These are phyloP conservation scores for Penicillium sp. DNA, from an alignment of 2,329 filamentous ascomycete species.

Conservation along the genomic window DNA sequence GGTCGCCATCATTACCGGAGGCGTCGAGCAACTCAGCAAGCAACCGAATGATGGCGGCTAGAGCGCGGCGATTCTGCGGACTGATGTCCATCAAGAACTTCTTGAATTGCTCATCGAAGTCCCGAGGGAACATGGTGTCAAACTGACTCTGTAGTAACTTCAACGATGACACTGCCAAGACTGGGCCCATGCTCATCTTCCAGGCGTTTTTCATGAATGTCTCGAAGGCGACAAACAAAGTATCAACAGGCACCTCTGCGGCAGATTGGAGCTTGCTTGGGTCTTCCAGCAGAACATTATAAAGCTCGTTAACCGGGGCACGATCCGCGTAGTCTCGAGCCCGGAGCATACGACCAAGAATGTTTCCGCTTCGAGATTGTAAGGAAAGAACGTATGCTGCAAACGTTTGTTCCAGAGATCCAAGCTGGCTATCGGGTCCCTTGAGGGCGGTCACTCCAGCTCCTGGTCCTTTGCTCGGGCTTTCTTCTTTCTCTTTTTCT, in stretches of 20 bases:
- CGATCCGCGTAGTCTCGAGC: conserved; percentile 70
- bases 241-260: conserved; percentile 73
- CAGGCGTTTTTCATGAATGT: conserved; percentile 88
- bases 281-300: conserved; percentile 82
- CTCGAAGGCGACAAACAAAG: conserved; percentile 88
- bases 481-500: conserved; percentile 40
- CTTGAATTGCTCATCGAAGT: conserved; percentile 58
- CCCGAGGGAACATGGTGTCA: conserved; percentile 42
- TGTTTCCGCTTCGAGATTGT: conserved; percentile 81
- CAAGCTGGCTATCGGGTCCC: conserved; percentile 62
- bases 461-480: conserved; percentile 45
- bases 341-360: conserved; percentile 73
- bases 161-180: conserved; percentile 71
- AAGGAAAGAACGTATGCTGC: conserved; percentile 78
- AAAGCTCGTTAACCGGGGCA: conserved; percentile 80
- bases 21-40: conserved; percentile 84
- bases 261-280: conserved; percentile 74
- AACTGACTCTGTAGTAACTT: conserved; percentile 65
- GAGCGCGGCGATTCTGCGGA: conserved; percentile 68
- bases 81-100: conserved; percentile 52
- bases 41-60: conserved; percentile 79
- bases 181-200: conserved; percentile 81
- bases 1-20: conserved; percentile 85
- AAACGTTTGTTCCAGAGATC: conserved; percentile 79
- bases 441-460: conserved; percentile 53